Base-by-base conservation (phyloP, 2,329 filamentous ascomycete species). In the Colletotrichum lindemuthianum region DNA sequence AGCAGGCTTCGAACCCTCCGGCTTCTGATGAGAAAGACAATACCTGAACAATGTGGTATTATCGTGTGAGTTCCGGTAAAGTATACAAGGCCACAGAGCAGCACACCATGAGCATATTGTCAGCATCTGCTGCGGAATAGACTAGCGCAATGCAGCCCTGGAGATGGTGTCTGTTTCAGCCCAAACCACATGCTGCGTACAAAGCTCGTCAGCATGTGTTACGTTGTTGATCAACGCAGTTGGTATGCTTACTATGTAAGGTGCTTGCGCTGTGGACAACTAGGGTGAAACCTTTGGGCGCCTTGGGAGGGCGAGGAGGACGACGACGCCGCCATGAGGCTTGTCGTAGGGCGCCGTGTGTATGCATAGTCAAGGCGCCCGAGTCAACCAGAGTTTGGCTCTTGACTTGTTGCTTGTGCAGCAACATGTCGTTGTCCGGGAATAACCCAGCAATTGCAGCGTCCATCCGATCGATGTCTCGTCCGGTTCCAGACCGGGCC, bases 271-370 rank as follows among this genome's bases (percentile, higher is more conserved):
- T 24, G 24, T 24, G 4, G 24, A 24, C 24, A 4, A 24, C 24
- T 24, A 24, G 4, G 5, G 4, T 24, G 24, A 5, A 24, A 24
- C 24, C 24, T 24, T 24, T 24, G 24, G 24, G 24, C 24, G 24
- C 24, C 24, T 24, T 24, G 24, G 24, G 5, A 45, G 56, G 16
- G 36, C n/a, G 15, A 33, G 32, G 16, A 39, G 36, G 24, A 33
- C 9, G 24, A 24, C 24, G 13, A 9, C 41, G 41, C 41, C 45
- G 58, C 52, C 61, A 52, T 61, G 61, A 51, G 61, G 61, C 58
- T 57, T 13, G 9, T 41, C 13, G 61, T 40, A 65, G 61, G 61
- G 61, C 61, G 58, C 45, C 12, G 12, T 53, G 24, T 41, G 37
- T 47, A 45, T 13, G 5, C 24, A 24, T 24, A 24, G 24, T 24